Evolutionary conservation across 2,329 filamentous ascomycete genomes (phyloP), one percentile per base, ranked within the genome.

Genomic region (Stagonosporopsis chrysanthemi): DNA sequence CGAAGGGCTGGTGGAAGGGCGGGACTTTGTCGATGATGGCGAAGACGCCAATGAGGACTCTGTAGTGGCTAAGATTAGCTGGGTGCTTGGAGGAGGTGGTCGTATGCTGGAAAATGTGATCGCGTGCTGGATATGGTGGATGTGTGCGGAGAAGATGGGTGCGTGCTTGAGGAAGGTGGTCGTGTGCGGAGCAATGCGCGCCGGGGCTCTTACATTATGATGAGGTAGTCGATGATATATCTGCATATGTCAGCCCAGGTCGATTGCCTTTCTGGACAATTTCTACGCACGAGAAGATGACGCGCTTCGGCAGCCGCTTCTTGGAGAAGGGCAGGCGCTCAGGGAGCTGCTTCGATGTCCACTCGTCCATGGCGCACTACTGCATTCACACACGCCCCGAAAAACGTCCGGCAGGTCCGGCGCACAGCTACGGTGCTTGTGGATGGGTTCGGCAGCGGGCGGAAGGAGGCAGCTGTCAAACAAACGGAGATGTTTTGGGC

Each of bases 221-320:
- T 84, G 49, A 84, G 78, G 78, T 86, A 86, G 77, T 86, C 84
- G 61, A 81, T 73, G 58, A 85, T 80, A 67, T 86, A 86, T 66
- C 82, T 85, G 65, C 31, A 24, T 17, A 33, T 53, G 64, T 73
- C 49, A 75, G 73, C 55, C 41, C 41, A n/a, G 2, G n/a, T 7
- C 7, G n/a, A 17, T 14, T 9, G 26, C 6, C 2, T 0, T 4
- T 22, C 9, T 28, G 31, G 12, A 29, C 14, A 19, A 22, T 35
- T 23, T 56, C 41, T 49, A 77, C 80, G 68, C 67, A 84, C 82
- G 82, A 84, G 65, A 84, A 78, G 47, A 84, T 75, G 60, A 84
- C 77, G 57, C 78, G 80, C 65, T 80, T 79, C 44, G 77, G 76
- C 42, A 84, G 75, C 31, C 77, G 78, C 68, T 81, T 81, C 73